phyloP scores from a whole-genome alignment of 345 rosid genomes.

The Sonneratia alba region DNA sequence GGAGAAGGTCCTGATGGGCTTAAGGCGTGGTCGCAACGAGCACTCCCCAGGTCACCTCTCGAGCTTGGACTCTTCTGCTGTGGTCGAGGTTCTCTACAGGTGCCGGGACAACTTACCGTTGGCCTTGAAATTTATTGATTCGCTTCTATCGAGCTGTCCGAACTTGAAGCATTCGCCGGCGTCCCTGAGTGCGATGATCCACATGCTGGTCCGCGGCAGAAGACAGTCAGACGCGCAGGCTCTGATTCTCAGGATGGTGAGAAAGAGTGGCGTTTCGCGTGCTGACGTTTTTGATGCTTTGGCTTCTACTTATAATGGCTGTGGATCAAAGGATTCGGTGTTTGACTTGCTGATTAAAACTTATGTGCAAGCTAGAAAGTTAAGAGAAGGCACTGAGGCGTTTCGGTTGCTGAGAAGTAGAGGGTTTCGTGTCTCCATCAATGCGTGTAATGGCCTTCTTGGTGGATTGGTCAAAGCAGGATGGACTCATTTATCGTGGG shows the following conservation, averaged over 20 bases:
- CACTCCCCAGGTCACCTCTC: conserved; percentile 24
- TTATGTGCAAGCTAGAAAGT: conserved; percentile 65
- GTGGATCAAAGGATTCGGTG: conserved; percentile 29
- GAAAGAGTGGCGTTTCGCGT: conserved; percentile 65
- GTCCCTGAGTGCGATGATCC: conserved; percentile 56
- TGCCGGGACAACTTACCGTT: conserved; percentile 41
- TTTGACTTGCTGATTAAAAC: conserved; percentile 68
- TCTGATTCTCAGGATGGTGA: conserved; percentile 63
- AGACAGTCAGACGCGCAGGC: conserved; percentile 70
- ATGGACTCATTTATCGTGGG: conserved; percentile 58
- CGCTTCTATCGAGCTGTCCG: conserved; percentile 18
- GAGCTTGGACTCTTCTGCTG: conserved; percentile 36
- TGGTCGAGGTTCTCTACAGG: conserved; percentile 46
- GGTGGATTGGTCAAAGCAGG: conserved; percentile 59
- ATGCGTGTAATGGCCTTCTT: conserved; percentile 61
- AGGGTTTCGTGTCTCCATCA: conserved; percentile 38
- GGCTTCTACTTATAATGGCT: conserved; percentile 22
- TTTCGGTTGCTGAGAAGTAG: conserved; percentile 26
- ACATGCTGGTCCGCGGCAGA: conserved; percentile 21
- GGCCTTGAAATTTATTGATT: conserved; percentile 36
- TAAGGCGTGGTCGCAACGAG: conserved; percentile 36
- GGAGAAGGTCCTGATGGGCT: conserved; percentile 45
- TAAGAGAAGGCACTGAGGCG: conserved; percentile 54
- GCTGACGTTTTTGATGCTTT: conserved; percentile 45
- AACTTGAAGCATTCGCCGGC: conserved; percentile 46